A percentile compares a stretch with the other conserved stretches of the same genome.
Evolutionary conservation across 441 rosid genomes (phyloP).

Genomic region (Corymbia citriodora): DNA sequence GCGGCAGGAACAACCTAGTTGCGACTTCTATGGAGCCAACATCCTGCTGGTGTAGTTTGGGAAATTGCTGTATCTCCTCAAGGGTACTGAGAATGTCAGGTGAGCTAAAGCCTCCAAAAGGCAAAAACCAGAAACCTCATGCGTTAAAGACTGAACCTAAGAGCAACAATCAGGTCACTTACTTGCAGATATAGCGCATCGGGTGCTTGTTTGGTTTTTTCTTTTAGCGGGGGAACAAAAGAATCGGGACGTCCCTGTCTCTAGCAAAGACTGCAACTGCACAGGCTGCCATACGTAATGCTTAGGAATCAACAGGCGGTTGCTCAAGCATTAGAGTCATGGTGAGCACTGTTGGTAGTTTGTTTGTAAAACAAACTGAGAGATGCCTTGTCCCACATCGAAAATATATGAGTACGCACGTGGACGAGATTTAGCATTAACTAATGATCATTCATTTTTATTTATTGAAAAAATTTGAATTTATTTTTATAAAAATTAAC

Average conservation of each 20-base stretch:
- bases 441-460: no score
- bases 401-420: no score
- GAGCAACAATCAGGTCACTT: slow-evolving; percentile 49
- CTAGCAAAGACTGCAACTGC: slow-evolving; percentile 77
- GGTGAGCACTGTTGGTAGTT: not conserved
- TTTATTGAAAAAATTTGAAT: no score
- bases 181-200: slow-evolving; percentile 28
- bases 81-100: not conserved
- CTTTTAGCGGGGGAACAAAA: slow-evolving; percentile 37
- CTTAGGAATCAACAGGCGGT: no score
- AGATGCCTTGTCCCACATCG: no score
- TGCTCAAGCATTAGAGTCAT: not conserved
- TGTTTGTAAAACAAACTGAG: no score
- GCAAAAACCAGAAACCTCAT: not conserved
- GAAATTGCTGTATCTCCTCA: not conserved
- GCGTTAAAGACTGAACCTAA: slow-evolving; percentile 30
- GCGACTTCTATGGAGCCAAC: not conserved
- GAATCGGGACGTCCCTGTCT: slow-evolving; percentile 43
- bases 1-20: not conserved
- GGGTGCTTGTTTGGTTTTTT: slow-evolving; percentile 28
- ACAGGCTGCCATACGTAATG: not conserved
- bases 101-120: not conserved
- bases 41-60: not conserved
- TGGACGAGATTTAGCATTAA: no score
- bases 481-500: no score